Evolutionary conservation across 306 rosid species (phyloP).

Genomic region (Acmispon strigosus): DNA sequence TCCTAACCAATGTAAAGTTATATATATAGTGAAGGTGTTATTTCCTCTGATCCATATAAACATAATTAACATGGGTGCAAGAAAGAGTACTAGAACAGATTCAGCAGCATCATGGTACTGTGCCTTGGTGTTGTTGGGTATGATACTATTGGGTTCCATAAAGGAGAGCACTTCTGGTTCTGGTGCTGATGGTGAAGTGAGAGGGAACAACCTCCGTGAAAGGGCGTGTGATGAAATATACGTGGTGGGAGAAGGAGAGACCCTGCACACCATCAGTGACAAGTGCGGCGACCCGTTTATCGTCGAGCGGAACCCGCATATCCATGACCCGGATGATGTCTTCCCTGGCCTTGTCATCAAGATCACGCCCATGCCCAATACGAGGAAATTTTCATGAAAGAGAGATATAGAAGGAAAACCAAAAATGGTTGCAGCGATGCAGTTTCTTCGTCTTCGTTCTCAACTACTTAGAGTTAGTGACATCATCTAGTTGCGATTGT

Average conservation of each 20-base stretch:
- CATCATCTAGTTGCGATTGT: too few species aligned
- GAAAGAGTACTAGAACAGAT: conserved; percentile 19
- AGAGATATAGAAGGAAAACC: too few species aligned
- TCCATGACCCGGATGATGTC: conserved; percentile 84
- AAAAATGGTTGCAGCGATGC: not conserved
- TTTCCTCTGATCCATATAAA: too few species aligned
- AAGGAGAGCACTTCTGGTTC: conserved; percentile 18
- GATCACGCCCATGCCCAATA: conserved; percentile 23
- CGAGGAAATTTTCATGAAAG: not conserved
- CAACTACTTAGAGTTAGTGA: too few species aligned
- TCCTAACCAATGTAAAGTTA: not conserved
- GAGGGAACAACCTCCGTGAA: conserved; percentile 34
- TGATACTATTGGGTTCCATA: conserved; percentile 53
- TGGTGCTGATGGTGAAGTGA: not conserved
- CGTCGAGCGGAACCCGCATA: conserved; percentile 82
- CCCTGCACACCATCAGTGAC: conserved; percentile 74
- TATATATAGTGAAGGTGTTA: not conserved
- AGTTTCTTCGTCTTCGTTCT: not conserved
- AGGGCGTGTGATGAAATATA: conserved; percentile 44
- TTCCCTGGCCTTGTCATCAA: conserved; percentile 80
- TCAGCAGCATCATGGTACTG: conserved; percentile 50
- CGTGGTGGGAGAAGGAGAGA: conserved; percentile 71
- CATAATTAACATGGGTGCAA: not conserved
- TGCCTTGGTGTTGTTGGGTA: conserved; percentile 28
- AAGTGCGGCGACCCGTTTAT: conserved; percentile 74